Evolutionary conservation across 2,329 filamentous ascomycete species (phyloP).

Genomic region (Penicillium corylophilum): DNA sequence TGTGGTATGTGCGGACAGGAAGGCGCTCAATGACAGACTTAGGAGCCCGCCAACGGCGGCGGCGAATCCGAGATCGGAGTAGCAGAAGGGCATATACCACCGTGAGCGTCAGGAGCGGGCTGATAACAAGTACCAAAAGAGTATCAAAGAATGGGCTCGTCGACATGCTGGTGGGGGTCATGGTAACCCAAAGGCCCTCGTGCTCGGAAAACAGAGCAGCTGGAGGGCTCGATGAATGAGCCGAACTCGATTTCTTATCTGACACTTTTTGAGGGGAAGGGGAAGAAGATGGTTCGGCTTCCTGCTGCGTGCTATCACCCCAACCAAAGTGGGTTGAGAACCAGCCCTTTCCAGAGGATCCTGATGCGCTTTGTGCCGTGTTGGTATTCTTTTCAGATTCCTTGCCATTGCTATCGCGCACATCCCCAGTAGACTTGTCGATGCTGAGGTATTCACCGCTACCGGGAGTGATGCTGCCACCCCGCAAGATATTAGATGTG

Average conservation of each 20-base stretch:
- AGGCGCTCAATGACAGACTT: constrained; percentile 93
- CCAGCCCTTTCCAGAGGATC: constrained; percentile 29
- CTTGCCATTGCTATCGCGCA: constrained; percentile 14
- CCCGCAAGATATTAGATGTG: constrained; percentile 49
- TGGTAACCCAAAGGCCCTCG: constrained; percentile 92
- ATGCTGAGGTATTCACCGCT: constrained; percentile 67
- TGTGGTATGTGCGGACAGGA: constrained; percentile 94
- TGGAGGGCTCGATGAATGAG: constrained; percentile 14
- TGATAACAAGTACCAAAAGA: constrained; percentile 91
- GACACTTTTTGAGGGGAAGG: constrained; percentile 10
- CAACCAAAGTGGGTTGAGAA: constrained; percentile 37
- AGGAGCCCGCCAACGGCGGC: constrained; percentile 91
- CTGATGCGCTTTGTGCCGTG: constrained; percentile 9
- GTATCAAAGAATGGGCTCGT: constrained; percentile 95
- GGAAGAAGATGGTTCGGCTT: constrained; percentile 12
- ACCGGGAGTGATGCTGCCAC: constrained; percentile 68
- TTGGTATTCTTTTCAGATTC: constrained; percentile 10
- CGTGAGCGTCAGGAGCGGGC: constrained; percentile 85
- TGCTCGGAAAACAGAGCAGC: constrained; percentile 50
- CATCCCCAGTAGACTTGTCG: constrained; percentile 28
- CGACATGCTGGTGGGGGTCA: constrained; percentile 83
- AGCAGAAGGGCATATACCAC: constrained; percentile 89
- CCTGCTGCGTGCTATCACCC: constrained; percentile 19
- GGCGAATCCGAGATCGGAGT: constrained; percentile 80
- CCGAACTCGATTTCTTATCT: constrained; percentile 17